phyloP scores from a whole-genome alignment of 768 basidiomycete genomes.

The Coprinopsis cinerea region DNA sequence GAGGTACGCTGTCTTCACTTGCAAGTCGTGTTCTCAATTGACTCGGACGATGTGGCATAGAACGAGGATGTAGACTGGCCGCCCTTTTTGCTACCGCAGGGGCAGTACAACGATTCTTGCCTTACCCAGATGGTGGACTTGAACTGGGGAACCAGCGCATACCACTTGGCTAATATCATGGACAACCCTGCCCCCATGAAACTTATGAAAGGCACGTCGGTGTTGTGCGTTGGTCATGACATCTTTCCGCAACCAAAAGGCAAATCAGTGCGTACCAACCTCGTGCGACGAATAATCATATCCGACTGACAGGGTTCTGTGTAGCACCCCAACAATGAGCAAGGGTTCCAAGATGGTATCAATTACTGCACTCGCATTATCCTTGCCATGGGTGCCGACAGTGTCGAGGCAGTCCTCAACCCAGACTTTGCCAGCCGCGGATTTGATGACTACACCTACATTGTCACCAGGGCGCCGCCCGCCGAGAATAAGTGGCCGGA shows the following conservation, averaged over 20 bases:
- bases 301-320: not conserved
- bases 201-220: conserved; percentile 44
- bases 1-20: conserved; percentile 20
- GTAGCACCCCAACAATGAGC: conserved; percentile 15
- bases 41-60: too few species aligned
- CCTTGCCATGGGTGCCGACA: conserved; percentile 69
- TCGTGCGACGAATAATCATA: not conserved
- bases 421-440: conserved; percentile 32
- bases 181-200: conserved; percentile 50
- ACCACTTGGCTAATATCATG: conserved; percentile 57
- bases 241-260: conserved; percentile 44
- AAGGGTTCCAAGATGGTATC: conserved; percentile 33
- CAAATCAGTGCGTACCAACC: conserved; percentile 25
- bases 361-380: conserved; percentile 59
- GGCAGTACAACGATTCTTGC: conserved; percentile 35
- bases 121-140: conserved; percentile 43
- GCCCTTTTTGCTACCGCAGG: conserved; percentile 53
- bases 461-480: conserved; percentile 48
- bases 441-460: conserved; percentile 45
- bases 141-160: conserved; percentile 41
- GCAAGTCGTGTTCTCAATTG: not conserved
- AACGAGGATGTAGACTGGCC: conserved; percentile 51
- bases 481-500: not conserved
- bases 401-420: conserved; percentile 62
- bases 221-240: conserved; percentile 57